Base-by-base conservation (phyloP, 352 stramenopile species). In the Phytopythium delawarense region DNA sequence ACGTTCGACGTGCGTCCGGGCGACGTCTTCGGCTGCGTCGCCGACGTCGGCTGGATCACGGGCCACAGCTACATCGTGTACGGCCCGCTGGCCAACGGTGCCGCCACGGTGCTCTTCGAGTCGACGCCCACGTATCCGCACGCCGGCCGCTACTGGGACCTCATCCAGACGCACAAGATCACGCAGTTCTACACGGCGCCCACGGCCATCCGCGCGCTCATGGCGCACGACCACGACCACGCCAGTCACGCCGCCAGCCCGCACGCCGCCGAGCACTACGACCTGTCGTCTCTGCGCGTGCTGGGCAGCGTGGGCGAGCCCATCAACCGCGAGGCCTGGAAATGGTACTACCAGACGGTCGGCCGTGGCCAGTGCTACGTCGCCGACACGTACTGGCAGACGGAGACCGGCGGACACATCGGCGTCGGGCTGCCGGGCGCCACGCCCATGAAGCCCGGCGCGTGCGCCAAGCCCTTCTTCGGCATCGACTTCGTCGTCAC, bases 61-160 rank as follows among this genome's bases (percentile, higher is more conserved):
- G 96, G 96, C 35, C 96, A 99, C 79, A 96, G 84, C 57, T 97
- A 97, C 74, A 98, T 99, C 64, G 83, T 99, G 8, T 99, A 99
- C 74, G 97, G 97, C 11, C 96, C 97, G 5, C 75, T 99, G 7
- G 76, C 93, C 48, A 99, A 99, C 67, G 97, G 98, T 45, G 83
- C 84, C n/a, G 99, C 96, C 5, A 99, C 97, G 4, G 83, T 99
- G 60, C 97, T 99, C 89, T 99, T 99, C 70, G 97, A 99, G 76
- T 95, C 77, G 30, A 99, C 96, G 9, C 97, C 97, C 0, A 92
- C 98, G 74, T 99, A 99, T 77, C 97, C 97, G 20, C 79, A 99
- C 71, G 75, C 80, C 55, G 91, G 89, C 23, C 88, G 96, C 40
- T 99, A 99, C 83, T 99, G 97, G 97, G 94, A 99, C 62, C 80